Conservation (phyloP, 2,329 filamentous ascomycete genomes). For the Aspergillus tanneri region DNA sequence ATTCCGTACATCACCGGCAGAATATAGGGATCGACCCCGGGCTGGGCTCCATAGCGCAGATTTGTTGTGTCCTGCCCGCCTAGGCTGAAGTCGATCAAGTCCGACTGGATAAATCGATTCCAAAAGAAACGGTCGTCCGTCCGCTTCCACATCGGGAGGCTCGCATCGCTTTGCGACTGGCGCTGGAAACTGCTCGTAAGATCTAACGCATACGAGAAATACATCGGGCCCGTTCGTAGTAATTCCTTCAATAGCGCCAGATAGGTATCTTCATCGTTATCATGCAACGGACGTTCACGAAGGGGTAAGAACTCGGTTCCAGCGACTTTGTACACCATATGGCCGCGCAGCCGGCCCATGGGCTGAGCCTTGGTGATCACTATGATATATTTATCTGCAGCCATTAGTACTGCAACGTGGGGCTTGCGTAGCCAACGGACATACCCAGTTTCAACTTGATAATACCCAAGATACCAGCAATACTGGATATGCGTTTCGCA, state of each 20-base stretch:
- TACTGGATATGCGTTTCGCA: constrained; percentile 84
- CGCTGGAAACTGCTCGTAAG: constrained; percentile 96
- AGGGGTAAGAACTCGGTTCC: constrained; percentile 91
- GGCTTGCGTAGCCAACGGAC: constrained; percentile 19
- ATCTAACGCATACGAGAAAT: constrained; percentile 97
- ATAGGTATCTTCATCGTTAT: constrained; percentile 92
- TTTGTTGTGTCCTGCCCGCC: constrained; percentile 51
- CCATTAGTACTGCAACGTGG: constrained; percentile 18
- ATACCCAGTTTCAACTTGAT: constrained; percentile 89
- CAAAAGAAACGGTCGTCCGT: constrained; percentile 98
- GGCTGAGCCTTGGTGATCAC: constrained; percentile 92
- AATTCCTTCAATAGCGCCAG: constrained; percentile 76
- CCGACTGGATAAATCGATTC: constrained; percentile 89
- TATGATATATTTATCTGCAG: constrained; percentile 86
- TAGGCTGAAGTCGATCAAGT: constrained; percentile 84
- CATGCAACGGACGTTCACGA: constrained; percentile 85
- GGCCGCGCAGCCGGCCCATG: constrained; percentile 86
- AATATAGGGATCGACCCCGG: constrained; percentile 84
- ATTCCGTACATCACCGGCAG: constrained; percentile 95
- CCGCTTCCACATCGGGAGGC: constrained; percentile 79
- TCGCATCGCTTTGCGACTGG: constrained; percentile 72
- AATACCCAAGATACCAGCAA: constrained; percentile 90
- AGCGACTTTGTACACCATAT: constrained; percentile 92
- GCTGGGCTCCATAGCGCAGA: constrained; percentile 57
- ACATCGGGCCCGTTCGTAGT: constrained; percentile 83